Conservation (phyloP, 1,284 basidiomycete species). For the Tausonia pullulans region DNA sequence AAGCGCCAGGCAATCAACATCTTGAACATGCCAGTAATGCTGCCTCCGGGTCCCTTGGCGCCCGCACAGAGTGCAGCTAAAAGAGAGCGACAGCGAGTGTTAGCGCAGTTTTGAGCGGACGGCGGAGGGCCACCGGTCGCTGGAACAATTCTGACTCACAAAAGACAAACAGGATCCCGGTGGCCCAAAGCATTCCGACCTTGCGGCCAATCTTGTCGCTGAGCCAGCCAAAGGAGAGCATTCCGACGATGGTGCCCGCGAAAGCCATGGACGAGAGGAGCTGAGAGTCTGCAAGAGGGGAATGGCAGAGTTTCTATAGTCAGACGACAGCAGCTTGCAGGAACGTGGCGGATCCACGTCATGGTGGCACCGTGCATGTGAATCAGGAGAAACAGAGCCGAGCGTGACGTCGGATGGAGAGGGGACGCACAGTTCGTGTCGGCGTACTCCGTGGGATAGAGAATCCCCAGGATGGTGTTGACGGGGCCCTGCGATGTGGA, state of each 20-base stretch:
- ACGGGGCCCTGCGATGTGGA: neutral
- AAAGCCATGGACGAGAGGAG: slow-evolving; percentile 15
- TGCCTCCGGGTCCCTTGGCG: slow-evolving; percentile 7
- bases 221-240: slow-evolving; percentile 13
- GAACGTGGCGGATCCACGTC: neutral
- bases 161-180: neutral
- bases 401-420: neutral
- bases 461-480: slow-evolving; percentile 10
- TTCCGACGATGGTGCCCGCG: slow-evolving; percentile 10
- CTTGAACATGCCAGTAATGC: slow-evolving; percentile 1
- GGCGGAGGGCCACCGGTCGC: too few species aligned
- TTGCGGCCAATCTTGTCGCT: slow-evolving; percentile 8
- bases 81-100: neutral
- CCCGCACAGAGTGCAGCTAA: slow-evolving; percentile 6
- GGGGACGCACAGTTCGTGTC: slow-evolving; percentile 7
- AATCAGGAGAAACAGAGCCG: neutral
- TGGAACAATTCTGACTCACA: neutral
- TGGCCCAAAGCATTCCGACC: slow-evolving; percentile 8
- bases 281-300: slow-evolving; percentile 3
- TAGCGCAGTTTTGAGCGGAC: neutral
- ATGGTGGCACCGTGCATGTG: neutral
- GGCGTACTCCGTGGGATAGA: slow-evolving; percentile 5
- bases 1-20: slow-evolving; percentile 13
- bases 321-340: too few species aligned
- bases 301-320: neutral